Evolutionary conservation across 2,329 filamentous ascomycete genomes (phyloP).

Genomic region (Claviceps purpurea): DNA sequence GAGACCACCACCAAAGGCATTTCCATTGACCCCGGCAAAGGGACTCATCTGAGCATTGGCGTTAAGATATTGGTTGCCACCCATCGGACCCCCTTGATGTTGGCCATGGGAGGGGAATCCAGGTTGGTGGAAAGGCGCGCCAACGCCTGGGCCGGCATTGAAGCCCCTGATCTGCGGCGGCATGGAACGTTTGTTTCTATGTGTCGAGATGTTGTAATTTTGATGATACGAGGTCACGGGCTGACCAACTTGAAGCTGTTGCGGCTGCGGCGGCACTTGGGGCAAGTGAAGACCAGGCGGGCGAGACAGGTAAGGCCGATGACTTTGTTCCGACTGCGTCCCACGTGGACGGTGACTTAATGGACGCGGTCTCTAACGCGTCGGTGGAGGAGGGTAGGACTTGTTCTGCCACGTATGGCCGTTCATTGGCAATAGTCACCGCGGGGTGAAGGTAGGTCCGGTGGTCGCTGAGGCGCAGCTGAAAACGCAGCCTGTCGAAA

Average conservation of each 20-base stretch:
- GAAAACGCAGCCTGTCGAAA: neutral
- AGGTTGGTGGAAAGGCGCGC: conserved; percentile 28
- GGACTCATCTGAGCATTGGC: conserved; percentile 55
- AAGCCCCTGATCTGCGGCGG: conserved; percentile 26
- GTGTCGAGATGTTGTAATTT: neutral
- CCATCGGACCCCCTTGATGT: conserved; percentile 39
- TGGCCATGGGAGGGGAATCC: conserved; percentile 41
- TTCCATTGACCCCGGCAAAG: conserved; percentile 43
- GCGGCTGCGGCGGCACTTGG: neutral
- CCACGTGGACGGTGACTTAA: neutral
- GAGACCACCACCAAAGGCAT: conserved; percentile 43
- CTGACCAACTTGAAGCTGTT: neutral
- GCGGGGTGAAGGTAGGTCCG: neutral
- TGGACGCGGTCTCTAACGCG: conserved; percentile 16
- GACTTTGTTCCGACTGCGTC: neutral
- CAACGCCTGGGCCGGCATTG: conserved; percentile 23
- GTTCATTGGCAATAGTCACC: conserved; percentile 9
- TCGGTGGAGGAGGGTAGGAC: conserved; percentile 9
- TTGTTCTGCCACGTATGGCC: conserved; percentile 6
- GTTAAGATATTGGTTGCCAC: conserved; percentile 59
- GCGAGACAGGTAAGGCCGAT: neutral
- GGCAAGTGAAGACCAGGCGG: neutral
- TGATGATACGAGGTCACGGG: neutral
- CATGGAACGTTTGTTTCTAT: conserved; percentile 13
- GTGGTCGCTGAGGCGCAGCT: neutral